phyloP scores from a whole-genome alignment of 192 early-diverging fungal genomes.

The Coemansia sp. region DNA sequence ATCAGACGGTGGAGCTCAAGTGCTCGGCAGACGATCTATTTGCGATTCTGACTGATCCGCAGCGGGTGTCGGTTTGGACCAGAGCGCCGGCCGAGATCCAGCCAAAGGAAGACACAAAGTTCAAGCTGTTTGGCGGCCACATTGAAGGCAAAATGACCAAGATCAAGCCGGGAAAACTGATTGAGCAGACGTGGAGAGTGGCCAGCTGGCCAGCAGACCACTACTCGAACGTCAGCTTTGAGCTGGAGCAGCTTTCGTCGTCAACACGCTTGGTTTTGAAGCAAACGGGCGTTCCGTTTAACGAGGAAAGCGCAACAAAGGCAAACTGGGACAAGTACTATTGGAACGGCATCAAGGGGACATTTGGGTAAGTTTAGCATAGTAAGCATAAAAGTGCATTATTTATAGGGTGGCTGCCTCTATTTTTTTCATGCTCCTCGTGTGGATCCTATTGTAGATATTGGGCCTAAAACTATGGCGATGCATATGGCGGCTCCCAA shows the following conservation, averaged over 20 bases:
- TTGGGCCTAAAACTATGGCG: not conserved
- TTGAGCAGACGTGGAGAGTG: constrained; percentile 85
- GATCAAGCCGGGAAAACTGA: constrained; percentile 70
- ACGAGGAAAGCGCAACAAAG: constrained; percentile 81
- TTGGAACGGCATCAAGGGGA: constrained; percentile 88
- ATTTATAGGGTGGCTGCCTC: not conserved
- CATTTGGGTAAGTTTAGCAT: constrained; percentile 77
- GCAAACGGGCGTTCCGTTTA: constrained; percentile 84
- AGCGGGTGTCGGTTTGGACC: constrained; percentile 77
- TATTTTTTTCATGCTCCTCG: not conserved
- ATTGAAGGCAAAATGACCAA: constrained; percentile 76
- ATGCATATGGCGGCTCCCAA: not conserved
- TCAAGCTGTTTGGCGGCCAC: constrained; percentile 86
- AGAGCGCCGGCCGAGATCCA: constrained; percentile 67
- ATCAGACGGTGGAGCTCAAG: constrained; percentile 79
- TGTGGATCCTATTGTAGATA: not conserved
- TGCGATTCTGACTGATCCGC: constrained; percentile 74
- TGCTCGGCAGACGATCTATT: constrained; percentile 79
- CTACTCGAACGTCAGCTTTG: constrained; percentile 77
- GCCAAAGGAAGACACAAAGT: constrained; percentile 61
- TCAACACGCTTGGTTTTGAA: constrained; percentile 67
- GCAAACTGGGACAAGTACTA: constrained; percentile 91
- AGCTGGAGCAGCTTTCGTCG: constrained; percentile 69
- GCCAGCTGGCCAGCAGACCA: constrained; percentile 86
- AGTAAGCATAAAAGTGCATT: not conserved